Evolutionary conservation across 176 grass and related monocot species (phyloP).

Genomic region (Oryza glumipatula): DNA sequence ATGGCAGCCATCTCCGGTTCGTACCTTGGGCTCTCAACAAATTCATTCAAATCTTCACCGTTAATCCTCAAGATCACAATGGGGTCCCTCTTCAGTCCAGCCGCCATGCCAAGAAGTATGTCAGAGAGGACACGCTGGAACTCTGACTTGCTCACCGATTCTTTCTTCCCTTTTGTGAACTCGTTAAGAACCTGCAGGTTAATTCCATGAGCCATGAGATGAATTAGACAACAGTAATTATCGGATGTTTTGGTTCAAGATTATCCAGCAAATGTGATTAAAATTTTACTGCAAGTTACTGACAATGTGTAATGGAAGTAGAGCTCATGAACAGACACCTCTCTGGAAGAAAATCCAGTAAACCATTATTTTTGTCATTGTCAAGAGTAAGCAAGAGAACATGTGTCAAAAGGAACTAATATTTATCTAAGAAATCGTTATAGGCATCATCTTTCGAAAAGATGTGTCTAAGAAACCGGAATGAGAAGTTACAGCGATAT

Average conservation of each 20-base stretch:
- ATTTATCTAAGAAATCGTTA: too few species aligned
- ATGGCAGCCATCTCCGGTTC: conserved; percentile 57
- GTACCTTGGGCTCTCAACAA: conserved; percentile 51
- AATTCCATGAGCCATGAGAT: not conserved
- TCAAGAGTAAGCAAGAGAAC: not conserved
- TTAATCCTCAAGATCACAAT: conserved; percentile 90
- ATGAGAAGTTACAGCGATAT: not conserved
- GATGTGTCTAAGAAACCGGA: too few species aligned
- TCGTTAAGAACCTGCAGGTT: conserved; percentile 69
- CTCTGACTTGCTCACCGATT: conserved; percentile 67
- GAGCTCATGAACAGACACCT: not conserved
- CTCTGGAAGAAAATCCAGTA: not conserved
- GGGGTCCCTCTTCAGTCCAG: conserved; percentile 76
- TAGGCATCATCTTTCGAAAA: too few species aligned
- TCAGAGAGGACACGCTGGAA: conserved; percentile 70
- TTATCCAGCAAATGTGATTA: not conserved
- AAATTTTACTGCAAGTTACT: not conserved
- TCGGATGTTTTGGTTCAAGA: not conserved
- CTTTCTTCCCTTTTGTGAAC: conserved; percentile 72
- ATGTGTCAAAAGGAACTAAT: not conserved
- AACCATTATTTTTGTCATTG: not conserved
- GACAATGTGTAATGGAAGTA: not conserved
- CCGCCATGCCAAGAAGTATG: conserved; percentile 86
- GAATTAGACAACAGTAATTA: not conserved
- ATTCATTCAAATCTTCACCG: conserved; percentile 81